These are phyloP conservation scores for Sophora flavescens DNA, from an alignment of 306 rosid genomes.

Conservation along the genomic window DNA sequence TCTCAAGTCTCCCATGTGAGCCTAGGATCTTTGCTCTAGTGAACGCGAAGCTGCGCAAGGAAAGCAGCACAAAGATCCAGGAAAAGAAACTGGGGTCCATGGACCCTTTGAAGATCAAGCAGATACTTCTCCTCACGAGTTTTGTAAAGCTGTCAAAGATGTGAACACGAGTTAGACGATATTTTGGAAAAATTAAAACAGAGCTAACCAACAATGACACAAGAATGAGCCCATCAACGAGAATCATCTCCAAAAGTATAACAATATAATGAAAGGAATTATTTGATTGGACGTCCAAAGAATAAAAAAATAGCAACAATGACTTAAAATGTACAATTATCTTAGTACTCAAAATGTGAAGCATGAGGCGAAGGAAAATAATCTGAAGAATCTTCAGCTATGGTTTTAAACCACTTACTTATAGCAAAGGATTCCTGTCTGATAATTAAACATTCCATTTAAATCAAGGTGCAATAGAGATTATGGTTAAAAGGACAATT, in stretches of 20 bases:
- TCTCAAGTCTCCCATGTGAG: constrained; percentile 41
- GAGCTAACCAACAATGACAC: background rate
- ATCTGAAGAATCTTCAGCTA: constrained; percentile 13
- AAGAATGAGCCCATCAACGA: background rate
- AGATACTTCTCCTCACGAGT: constrained; percentile 89
- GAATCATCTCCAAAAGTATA: constrained; percentile 16
- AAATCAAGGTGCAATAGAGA: constrained; percentile 29
- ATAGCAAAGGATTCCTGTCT: constrained; percentile 20
- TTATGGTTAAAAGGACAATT: constrained; percentile 39
- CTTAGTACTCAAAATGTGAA: background rate
- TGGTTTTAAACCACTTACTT: background rate
- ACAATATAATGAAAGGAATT: constrained; percentile 5
- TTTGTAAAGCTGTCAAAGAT: constrained; percentile 78
- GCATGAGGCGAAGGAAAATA: background rate
- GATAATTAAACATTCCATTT: constrained; percentile 19
- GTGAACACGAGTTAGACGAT: constrained; percentile 24
- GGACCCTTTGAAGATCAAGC: constrained; percentile 91
- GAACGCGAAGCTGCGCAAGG: constrained; percentile 86
- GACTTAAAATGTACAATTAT: constrained; percentile 30
- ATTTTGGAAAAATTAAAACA: background rate
- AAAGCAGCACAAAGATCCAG: constrained; percentile 94
- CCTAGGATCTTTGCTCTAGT: constrained; percentile 48
- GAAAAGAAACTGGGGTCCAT: constrained; percentile 95
- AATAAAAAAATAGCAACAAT: constrained; percentile 7
- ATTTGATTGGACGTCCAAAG: constrained; percentile 9